These are phyloP conservation scores for Fusarium sp. DNA, from an alignment of 2,329 filamentous ascomycete species.

Conservation along the genomic window DNA sequence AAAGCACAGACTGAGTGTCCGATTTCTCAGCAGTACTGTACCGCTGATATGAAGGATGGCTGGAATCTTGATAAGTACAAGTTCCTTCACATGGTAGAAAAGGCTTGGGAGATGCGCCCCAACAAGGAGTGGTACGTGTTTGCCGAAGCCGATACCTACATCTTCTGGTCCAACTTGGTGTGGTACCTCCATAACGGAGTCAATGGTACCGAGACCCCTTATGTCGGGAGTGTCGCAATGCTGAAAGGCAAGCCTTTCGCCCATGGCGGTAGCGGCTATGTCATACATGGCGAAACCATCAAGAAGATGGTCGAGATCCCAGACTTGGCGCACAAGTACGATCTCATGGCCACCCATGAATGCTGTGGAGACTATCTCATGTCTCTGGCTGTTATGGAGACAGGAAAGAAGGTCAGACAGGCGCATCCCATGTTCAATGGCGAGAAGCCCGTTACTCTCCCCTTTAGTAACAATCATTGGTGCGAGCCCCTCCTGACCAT, in stretches of 20 bases:
- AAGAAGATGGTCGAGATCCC: conserved; percentile 57
- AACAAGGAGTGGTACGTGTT: conserved; percentile 67
- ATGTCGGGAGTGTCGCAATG: conserved; percentile 62
- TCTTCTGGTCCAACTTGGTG: conserved; percentile 64
- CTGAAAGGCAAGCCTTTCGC: conserved; percentile 59
- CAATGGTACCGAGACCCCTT: conserved; percentile 55
- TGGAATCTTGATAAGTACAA: conserved; percentile 71
- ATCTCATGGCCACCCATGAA: conserved; percentile 53
- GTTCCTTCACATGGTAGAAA: conserved; percentile 66
- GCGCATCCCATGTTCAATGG: conserved; percentile 64
- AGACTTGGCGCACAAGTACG: conserved; percentile 57
- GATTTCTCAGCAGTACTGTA: conserved; percentile 57
- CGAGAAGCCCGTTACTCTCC: conserved; percentile 62
- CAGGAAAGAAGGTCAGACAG: conserved; percentile 53
- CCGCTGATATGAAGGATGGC: conserved; percentile 46
- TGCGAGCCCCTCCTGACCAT: conserved; percentile 66
- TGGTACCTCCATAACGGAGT: conserved; percentile 57
- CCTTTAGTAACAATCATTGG: conserved; percentile 60
- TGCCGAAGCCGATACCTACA: conserved; percentile 66
- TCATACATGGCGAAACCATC: conserved; percentile 62
- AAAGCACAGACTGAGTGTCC: conserved; percentile 57
- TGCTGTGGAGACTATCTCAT: conserved; percentile 64
- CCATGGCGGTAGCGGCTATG: conserved; percentile 67
- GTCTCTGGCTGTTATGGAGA: conserved; percentile 58
- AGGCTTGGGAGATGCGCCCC: conserved; percentile 63